Evolutionary conservation across 2,329 filamentous ascomycete species (phyloP), one percentile per base, ranked within the genome.

Genomic region (Penicillium sumatraense): DNA sequence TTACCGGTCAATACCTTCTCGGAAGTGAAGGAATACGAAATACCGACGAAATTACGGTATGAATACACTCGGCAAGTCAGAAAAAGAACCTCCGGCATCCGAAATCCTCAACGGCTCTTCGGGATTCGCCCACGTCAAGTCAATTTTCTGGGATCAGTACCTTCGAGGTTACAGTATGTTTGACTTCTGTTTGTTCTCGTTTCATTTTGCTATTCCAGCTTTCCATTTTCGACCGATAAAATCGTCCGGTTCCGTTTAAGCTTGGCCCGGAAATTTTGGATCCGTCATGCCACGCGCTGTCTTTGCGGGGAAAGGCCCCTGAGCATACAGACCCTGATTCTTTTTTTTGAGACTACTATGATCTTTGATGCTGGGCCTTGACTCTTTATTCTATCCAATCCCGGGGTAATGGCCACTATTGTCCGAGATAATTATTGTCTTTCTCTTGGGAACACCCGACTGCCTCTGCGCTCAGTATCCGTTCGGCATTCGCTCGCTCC

Each of bases 1-100:
- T 7, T 26, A 27, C 40, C 40, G 40, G 23, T 23, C 3, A 2
- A 44, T 44, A 44, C 40, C 9, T 5, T n/a, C 23, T 23, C 40
- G 40, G 40, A 44, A 27, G 40, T 10, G 14, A 20, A 40, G 20
- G 4, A 14, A 21, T 3, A 40, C 18, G 3, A 5, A 14, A 13
- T 40, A 21, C 36, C n/a, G 36, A 3, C 8, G 3, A 26, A 27
- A 18, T 44, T 44, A 44, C 40, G 10, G 24, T 16, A 44, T 18
- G 23, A 27, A 44, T 26, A 44, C 40, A n/a, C 4, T 7, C 23
- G 21, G 7, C 9, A 9, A 27, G 23, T 23, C n/a, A 2, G 23
- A 21, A 21, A 42, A 26, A 18, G 38, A 42, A 44, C 40, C 21
- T 44, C 40, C 40, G 40, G 40, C 40, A 44, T 44, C 40, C 40